phyloP scores from a whole-genome alignment of 192 early-diverging fungal genomes.

The Coemansia sp. region DNA sequence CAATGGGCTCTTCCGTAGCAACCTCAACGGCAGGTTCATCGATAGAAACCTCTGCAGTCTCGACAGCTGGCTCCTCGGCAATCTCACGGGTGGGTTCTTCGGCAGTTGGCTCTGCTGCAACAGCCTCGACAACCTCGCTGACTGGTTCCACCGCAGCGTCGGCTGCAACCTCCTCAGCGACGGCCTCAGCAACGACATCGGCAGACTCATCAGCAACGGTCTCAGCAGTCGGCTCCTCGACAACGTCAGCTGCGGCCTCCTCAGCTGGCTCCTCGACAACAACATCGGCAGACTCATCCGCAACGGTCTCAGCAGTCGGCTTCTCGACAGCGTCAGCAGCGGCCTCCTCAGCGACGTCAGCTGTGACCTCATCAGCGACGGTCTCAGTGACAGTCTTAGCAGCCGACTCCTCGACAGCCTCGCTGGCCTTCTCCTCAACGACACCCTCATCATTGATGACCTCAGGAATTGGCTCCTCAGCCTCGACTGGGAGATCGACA shows the following conservation, averaged over 20 bases:
- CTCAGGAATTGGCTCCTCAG: too few species aligned
- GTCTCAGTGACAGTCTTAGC: too few species aligned
- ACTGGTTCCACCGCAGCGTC: not conserved
- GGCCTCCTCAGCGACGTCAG: not conserved
- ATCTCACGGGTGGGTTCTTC: not conserved
- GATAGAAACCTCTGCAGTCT: not conserved
- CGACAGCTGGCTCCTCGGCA: not conserved
- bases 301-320: slow-evolving; percentile 2
- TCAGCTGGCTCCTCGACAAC: not conserved
- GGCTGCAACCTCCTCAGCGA: not conserved
- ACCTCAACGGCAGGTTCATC: not conserved
- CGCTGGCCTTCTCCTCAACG: not conserved
- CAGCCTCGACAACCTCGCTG: not conserved
- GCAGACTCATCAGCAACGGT: not conserved
- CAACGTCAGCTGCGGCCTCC: not conserved
- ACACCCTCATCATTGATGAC: too few species aligned
- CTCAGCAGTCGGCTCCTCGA: not conserved
- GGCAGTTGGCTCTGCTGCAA: not conserved
- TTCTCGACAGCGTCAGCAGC: not conserved
- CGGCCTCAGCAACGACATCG: not conserved
- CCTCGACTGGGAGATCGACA: too few species aligned
- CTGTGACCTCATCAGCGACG: not conserved
- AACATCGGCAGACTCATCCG: not conserved
- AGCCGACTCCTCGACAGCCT: not conserved
- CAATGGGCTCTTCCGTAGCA: not conserved